A percentile compares a stretch with the other conserved stretches of the same genome.
Conservation (phyloP, 2,329 filamentous ascomycete species). For the Didymella pinodella region DNA sequence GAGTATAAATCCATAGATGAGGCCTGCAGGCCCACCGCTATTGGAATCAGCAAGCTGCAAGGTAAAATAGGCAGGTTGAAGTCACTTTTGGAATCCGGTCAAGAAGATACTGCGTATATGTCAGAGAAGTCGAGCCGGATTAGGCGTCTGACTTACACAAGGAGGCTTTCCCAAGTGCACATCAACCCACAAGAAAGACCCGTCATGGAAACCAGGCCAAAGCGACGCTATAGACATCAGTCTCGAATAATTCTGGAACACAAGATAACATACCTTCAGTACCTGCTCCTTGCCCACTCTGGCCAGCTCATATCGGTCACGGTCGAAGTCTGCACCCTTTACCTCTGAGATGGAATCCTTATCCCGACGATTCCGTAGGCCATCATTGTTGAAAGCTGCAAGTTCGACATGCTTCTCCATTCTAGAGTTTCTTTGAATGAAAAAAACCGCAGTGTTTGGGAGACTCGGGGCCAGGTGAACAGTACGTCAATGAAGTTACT, state of each 20-base stretch:
- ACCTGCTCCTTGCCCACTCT: constrained; percentile 48
- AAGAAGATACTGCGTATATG: constrained; percentile 38
- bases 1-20: constrained; percentile 50
- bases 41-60: constrained; percentile 9
- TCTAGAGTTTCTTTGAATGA: background rate
- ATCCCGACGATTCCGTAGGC: constrained; percentile 31
- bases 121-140: constrained; percentile 6
- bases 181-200: constrained; percentile 49
- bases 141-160: constrained; percentile 39
- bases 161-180: constrained; percentile 50
- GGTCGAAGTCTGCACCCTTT: constrained; percentile 41
- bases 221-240: constrained; percentile 44
- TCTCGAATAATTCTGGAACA: background rate
- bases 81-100: constrained; percentile 49
- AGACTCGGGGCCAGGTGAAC: constrained; percentile 3
- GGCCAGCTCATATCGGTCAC: constrained; percentile 47
- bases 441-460: background rate
- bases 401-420: constrained; percentile 48
- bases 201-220: constrained; percentile 49
- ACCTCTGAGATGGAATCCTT: constrained; percentile 36
- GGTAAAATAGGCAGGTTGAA: background rate
- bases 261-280: constrained; percentile 40
- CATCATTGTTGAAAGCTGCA: constrained; percentile 38
- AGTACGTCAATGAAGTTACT: constrained; percentile 15
- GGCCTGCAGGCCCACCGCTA: constrained; percentile 49